Evolutionary conservation across 2,329 filamentous ascomycete species (phyloP), one percentile per base, ranked within the genome.

Genomic region (Aspergillus udagawae): DNA sequence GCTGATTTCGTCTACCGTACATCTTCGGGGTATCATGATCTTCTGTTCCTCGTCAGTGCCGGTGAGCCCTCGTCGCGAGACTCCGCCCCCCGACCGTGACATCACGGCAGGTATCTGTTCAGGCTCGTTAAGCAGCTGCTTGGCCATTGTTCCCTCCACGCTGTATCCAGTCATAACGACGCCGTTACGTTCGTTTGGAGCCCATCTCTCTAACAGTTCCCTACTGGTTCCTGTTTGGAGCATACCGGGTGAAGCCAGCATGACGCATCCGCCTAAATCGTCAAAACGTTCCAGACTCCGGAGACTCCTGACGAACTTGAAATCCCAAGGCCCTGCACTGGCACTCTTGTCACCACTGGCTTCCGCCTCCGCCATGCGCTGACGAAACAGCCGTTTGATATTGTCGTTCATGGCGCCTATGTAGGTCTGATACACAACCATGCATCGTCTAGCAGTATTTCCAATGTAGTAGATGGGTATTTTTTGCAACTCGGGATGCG

Each of bases 381-480:
- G 92, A 53, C 89, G 84, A 75, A 97, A 97, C n/a, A 96, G 83
- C 10, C 91, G 86, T 74, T 96, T 97, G 79, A 99, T 97, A 68
- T 97, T 97, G 70, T 97, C 93, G 72, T 99, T 99, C 94, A 99
- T 99, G 55, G 92, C 92, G 51, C 92, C 91, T 51, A 97, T 91
- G 68, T 97, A 99, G 1, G 94, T 99, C 73, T 97, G 94, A 71
- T 99, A 99, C 3, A 97, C 92, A 29, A 97, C 85, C 94, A 99
- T 99, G 77, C 94, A 99, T 75, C 96, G 94, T 61, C 93, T 83
- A 1, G 94, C 94, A 45, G 97, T 84, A 67, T 96, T 96, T 67
- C 91, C 94, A 54, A 95, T 95, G 73, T 97, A 99, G 79, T 97
- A 99, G 60, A 99, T 97, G 4, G 94, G 94, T 38, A 90, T 88